A percentile compares a stretch with the other conserved stretches of the same genome.
Conservation (phyloP, 805 yeast genomes). For the Crinitomyces ghanaensis region DNA sequence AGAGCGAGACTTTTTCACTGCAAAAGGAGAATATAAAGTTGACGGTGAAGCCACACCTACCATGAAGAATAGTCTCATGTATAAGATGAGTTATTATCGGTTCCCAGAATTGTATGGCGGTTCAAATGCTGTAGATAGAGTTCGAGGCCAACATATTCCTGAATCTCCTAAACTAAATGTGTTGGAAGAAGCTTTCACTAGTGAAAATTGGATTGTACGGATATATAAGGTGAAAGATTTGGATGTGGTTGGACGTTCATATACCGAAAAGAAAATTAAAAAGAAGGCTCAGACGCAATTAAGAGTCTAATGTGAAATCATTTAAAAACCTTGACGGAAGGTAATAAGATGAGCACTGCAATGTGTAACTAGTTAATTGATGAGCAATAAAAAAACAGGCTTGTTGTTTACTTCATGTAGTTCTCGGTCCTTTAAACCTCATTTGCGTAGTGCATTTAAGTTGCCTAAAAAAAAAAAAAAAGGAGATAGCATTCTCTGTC, state of each 20-base stretch:
- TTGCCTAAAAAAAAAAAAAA: too few relatives aligned
- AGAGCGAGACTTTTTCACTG: conserved; percentile 76
- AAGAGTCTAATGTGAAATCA: too few relatives aligned
- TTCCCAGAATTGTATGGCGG: conserved; percentile 61
- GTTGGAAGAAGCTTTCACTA: conserved; percentile 87
- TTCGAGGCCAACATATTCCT: conserved; percentile 71
- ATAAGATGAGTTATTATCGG: conserved; percentile 86
- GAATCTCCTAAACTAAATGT: conserved; percentile 46
- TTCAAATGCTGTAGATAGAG: conserved; percentile 49
- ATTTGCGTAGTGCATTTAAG: too few relatives aligned
- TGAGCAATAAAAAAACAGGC: too few relatives aligned
- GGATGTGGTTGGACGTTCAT: conserved; percentile 69
- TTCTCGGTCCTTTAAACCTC: too few relatives aligned
- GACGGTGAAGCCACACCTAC: conserved; percentile 72
- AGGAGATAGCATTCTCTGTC: too few relatives aligned
- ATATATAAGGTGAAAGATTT: conserved; percentile 82
- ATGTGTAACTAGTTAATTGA: too few relatives aligned
- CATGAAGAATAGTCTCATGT: conserved; percentile 85
- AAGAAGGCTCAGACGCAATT: conserved; percentile 15
- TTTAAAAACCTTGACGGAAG: too few relatives aligned
- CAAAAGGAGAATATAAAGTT: conserved; percentile 76
- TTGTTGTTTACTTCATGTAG: too few relatives aligned
- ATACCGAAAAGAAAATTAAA: conserved; percentile 13
- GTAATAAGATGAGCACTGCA: too few relatives aligned
- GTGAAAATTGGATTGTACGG: conserved; percentile 95